Evolutionary conservation across 129 eudicot species (phyloP).

Genomic region (Flaveria bidentis): DNA sequence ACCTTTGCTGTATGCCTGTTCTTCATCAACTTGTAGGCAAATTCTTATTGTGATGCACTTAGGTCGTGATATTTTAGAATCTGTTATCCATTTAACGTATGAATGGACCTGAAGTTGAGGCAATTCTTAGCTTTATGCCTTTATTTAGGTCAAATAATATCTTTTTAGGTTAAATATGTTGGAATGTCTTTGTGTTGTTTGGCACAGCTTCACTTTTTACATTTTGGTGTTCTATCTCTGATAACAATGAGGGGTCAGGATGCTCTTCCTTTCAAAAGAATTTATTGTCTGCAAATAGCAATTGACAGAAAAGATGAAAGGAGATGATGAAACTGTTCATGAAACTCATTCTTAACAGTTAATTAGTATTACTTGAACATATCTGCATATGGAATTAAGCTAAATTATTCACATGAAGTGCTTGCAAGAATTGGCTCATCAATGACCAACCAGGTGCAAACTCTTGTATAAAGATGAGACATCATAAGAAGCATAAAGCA

Average conservation of each 20-base stretch:
- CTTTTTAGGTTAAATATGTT: background rate
- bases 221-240: background rate
- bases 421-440: background rate
- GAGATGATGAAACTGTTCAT: background rate
- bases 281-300: background rate
- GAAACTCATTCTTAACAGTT: background rate
- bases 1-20: background rate
- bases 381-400: background rate
- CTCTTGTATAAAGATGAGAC: background rate
- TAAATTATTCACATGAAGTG: background rate
- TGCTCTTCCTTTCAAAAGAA: background rate
- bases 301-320: background rate
- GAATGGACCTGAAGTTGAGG: background rate
- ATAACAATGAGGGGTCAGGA: background rate
- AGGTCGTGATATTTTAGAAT: background rate
- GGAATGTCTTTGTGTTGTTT: background rate
- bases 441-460: background rate
- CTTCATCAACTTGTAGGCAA: background rate
- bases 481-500: background rate
- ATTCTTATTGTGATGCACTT: background rate
- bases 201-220: background rate
- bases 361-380: background rate
- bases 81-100: background rate
- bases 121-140: background rate
- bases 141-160: background rate